A percentile compares a stretch with the other conserved stretches of the same genome.
These are phyloP conservation scores for Fragilariopsis cylindrus DNA, from an alignment of 108 stramenopile genomes.

Conservation along the genomic window DNA sequence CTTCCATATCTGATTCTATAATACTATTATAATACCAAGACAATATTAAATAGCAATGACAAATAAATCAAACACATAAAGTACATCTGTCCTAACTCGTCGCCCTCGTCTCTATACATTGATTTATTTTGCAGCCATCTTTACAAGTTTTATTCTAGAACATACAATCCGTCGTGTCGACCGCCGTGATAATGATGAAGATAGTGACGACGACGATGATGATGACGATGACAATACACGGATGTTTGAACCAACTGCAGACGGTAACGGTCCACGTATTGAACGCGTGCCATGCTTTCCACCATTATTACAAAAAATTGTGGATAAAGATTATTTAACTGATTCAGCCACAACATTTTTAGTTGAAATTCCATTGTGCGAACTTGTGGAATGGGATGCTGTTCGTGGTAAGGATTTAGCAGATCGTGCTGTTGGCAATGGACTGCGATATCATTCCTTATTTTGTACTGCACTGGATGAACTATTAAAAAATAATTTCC, in stretches of 20 bases:
- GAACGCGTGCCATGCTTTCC: slow-evolving; percentile 69
- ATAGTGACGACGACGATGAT: slow-evolving; percentile 33
- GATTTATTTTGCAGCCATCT: slow-evolving; percentile 34
- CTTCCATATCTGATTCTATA: not conserved
- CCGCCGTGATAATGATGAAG: slow-evolving; percentile 29
- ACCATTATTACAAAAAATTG: slow-evolving; percentile 72
- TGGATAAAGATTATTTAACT: slow-evolving; percentile 56
- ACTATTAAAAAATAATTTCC: slow-evolving; percentile 29
- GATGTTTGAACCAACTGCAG: slow-evolving; percentile 65
- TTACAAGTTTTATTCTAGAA: slow-evolving; percentile 62
- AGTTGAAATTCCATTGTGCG: slow-evolving; percentile 72
- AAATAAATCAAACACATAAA: too few relatives aligned
- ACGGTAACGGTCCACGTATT: slow-evolving; percentile 29
- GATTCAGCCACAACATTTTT: slow-evolving; percentile 49
- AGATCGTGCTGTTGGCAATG: slow-evolving; percentile 62
- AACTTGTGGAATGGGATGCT: slow-evolving; percentile 68
- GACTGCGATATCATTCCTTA: slow-evolving; percentile 69
- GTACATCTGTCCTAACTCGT: not conserved
- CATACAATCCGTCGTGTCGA: slow-evolving; percentile 64
- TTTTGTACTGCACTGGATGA: slow-evolving; percentile 73
- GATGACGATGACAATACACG: slow-evolving; percentile 44
- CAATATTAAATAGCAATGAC: too few relatives aligned
- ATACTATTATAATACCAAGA: not conserved
- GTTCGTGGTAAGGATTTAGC: slow-evolving; percentile 68
- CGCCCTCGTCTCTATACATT: not conserved